Evolutionary conservation across 495 filamentous ascomycete genomes (phyloP).

Genomic region (Neurospora sp.): DNA sequence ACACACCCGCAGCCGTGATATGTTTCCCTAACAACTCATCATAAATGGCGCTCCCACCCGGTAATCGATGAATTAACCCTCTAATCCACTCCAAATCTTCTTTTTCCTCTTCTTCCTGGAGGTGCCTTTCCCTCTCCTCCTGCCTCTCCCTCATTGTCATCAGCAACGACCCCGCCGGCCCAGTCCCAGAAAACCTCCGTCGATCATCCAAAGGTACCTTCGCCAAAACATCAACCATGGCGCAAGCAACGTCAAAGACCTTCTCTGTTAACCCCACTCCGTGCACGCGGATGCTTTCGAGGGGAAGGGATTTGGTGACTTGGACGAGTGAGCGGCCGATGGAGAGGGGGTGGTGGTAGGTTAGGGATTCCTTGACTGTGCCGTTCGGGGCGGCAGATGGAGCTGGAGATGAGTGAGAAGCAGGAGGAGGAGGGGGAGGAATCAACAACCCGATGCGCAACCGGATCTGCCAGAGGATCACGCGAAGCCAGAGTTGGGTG

Average conservation of each 20-base stretch:
- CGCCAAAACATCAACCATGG: constrained; percentile 43
- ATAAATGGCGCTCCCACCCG: neutral
- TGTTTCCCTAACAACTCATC: neutral
- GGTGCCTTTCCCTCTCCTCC: neutral
- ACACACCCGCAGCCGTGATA: neutral
- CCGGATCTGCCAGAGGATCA: constrained; percentile 60
- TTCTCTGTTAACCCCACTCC: constrained; percentile 52
- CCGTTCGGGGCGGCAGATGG: too few relatives aligned
- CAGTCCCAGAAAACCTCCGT: constrained; percentile 1
- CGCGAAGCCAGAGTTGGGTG: constrained; percentile 67
- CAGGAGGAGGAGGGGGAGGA: neutral
- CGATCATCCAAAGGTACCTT: constrained; percentile 14
- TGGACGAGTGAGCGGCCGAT: constrained; percentile 45
- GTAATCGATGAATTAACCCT: neutral
- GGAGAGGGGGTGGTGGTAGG: constrained; percentile 44
- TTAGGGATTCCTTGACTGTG: neutral
- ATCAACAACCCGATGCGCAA: constrained; percentile 25
- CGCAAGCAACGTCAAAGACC: constrained; percentile 46
- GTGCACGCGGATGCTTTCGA: constrained; percentile 47
- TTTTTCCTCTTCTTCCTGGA: neutral
- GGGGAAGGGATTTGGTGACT: constrained; percentile 41
- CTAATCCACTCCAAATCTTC: neutral
- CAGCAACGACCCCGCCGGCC: neutral
- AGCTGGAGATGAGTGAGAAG: too few relatives aligned
- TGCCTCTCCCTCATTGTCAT: neutral